Conservation (phyloP, 2,329 filamentous ascomycete species). For the Penicillium polonicum region DNA sequence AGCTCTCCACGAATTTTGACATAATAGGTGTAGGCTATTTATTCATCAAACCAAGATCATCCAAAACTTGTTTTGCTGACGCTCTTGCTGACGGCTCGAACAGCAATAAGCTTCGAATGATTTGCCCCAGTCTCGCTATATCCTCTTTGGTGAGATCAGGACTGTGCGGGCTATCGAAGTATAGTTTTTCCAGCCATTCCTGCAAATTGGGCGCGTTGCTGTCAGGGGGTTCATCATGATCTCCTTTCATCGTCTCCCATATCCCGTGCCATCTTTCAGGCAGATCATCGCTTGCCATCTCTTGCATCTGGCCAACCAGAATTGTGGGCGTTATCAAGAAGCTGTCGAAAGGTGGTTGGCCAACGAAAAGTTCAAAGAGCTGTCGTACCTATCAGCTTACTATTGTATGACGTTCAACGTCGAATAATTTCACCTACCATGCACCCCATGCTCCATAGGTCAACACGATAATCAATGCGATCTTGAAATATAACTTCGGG, state of each 20-base stretch:
- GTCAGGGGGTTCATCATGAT: not conserved
- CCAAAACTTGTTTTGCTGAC: conserved; percentile 26
- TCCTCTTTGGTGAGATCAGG: conserved; percentile 26
- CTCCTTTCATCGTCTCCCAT: conserved; percentile 31
- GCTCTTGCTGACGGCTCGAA: conserved; percentile 30
- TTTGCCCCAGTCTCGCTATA: conserved; percentile 24
- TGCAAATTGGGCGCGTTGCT: conserved; percentile 27
- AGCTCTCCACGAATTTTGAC: not conserved
- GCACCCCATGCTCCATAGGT: conserved; percentile 42
- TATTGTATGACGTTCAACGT: accelerated
- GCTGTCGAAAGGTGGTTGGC: conserved; percentile 42
- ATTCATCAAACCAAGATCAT: conserved; percentile 28
- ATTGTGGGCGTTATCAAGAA: conserved; percentile 35
- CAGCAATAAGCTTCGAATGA: conserved; percentile 24
- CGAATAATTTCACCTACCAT: not conserved
- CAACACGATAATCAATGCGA: conserved; percentile 35
- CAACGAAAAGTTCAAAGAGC: conserved; percentile 43
- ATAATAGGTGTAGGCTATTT: not conserved
- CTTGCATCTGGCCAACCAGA: conserved; percentile 39
- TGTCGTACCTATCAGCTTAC: not conserved
- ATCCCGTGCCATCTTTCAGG: conserved; percentile 35
- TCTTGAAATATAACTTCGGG: conserved; percentile 43
- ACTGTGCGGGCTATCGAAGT: conserved; percentile 35
- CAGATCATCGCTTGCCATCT: conserved; percentile 35
- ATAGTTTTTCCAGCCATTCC: conserved; percentile 40